Evolutionary conservation across 2,329 filamentous ascomycete species (phyloP), one percentile per base, ranked within the genome.

Genomic region (Ascomycota sp.): DNA sequence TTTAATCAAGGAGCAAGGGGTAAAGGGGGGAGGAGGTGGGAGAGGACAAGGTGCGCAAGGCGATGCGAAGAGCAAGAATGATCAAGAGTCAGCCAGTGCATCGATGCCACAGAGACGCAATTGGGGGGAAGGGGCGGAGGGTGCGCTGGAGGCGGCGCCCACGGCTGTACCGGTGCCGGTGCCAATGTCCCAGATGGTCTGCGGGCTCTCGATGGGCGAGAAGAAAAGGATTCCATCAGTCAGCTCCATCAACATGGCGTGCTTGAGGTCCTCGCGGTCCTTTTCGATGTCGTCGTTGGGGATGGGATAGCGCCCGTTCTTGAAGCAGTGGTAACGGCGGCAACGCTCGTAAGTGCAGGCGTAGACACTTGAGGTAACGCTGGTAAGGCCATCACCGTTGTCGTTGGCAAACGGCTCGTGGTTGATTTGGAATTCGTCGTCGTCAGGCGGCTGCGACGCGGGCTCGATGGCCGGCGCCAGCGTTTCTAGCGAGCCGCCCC

Each of bases 151-250:
- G 29, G 9, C 10, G 5, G 13, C 23, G 24, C n/a, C 8, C 24
- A 13, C n/a, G 11, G 24, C 10, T 25, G 12, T 19, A 26, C 34
- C 37, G 13, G 33, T 33, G 1, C 28, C 49, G 40, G 34, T 45
- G 52, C 56, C 57, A 20, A 61, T 36, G 36, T 61, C 57, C 24
- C 57, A 39, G 4, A 59, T 41, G 22, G 38, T 38, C 30, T 59
- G 39, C 9, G 33, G 37, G 11, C 50, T 41, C 10, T 49, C 42
- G 26, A 64, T 42, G 1, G 57, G 59, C 7, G 57, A 49, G 29
- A 52, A 48, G 34, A 55, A 53, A 7, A 61, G 44, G 23, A 43
- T 42, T 5, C 50, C 50, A 11, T 48, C 43, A 6, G 45, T 45
- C 21, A 53, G 29, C 26, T 42, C 36, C 32, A 57, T 36, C 9